Evolutionary conservation across 2,329 filamentous ascomycete genomes (phyloP), one percentile per base, ranked within the genome.

Genomic region (Geosmithia putterillii): DNA sequence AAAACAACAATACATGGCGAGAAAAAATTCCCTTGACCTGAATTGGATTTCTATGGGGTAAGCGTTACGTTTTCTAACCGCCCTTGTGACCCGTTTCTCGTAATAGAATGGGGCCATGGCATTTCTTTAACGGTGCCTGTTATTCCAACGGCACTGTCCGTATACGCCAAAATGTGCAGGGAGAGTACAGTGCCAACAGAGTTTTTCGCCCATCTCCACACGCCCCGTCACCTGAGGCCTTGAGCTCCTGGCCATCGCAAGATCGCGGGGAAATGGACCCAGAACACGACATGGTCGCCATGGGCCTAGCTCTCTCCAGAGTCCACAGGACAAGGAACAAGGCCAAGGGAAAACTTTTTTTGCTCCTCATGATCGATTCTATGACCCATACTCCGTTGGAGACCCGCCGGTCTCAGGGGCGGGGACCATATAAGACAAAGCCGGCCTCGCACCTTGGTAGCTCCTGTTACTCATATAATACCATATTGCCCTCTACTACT

Each of bases 41-140:
- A 25, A 36, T 25, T 22, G 17, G 6, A 19, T 45, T 47, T 47
- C 45, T 9, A 47, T 47, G 43, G 43, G 43, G 40, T 47, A 47
- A 47, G 22, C 7, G 22, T 47, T 47, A 47, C 45, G 40, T 47
- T 19, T 37, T 19, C 19, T 15, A 46, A 46, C 25, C 37, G 42
- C 15, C 34, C 45, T 44, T 14, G 45, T 46, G 45, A 46, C 45
- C 9, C 32, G 6, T 25, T 36, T 44, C 41, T 44, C 21, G 38
- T 40, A 40, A 44, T 21, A 39, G 42, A 18, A 25, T 37, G 18
- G n/a, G 17, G n/a, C 28, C 19, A 18, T 14, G 20, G n/a, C 23
- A 17, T 18, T 18, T n/a, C 10, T 32, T 10, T 12, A 18, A 42
- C 41, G 34, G 40, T 41, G 22, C 17, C 40, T 34, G 23, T 32